Evolutionary conservation across 345 rosid species (phyloP).

Genomic region (Ceriops zippeliana): DNA sequence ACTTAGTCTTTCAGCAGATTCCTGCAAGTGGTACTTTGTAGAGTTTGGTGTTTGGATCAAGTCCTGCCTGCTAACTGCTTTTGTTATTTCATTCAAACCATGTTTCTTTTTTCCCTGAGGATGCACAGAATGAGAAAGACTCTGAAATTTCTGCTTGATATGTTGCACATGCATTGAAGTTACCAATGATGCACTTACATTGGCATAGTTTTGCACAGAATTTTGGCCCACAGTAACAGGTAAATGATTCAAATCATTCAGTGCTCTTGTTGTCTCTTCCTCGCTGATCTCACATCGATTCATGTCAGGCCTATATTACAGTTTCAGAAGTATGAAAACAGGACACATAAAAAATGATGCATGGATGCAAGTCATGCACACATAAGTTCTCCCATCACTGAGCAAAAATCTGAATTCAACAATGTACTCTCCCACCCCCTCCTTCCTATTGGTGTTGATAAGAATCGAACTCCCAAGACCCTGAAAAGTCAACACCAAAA

Average conservation of each 20-base stretch:
- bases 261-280: conserved; percentile 45
- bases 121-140: conserved; percentile 18
- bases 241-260: conserved; percentile 23
- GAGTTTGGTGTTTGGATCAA: conserved; percentile 32
- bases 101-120: conserved; percentile 29
- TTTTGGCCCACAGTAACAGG: conserved; percentile 25
- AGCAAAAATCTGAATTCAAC: not conserved
- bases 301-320: conserved; percentile 44
- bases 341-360: conserved; percentile 9
- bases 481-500: not conserved
- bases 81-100: conserved; percentile 25
- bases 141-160: conserved; percentile 19
- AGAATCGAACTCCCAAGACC: not conserved
- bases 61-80: conserved; percentile 19
- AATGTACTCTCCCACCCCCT: not conserved
- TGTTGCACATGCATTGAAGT: conserved; percentile 21
- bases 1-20: conserved; percentile 39
- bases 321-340: conserved; percentile 18
- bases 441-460: not conserved
- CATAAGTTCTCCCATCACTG: too few relatives aligned
- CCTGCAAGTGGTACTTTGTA: conserved; percentile 29
- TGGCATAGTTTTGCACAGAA: conserved; percentile 26
- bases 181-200: conserved; percentile 24
- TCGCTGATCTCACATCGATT: conserved; percentile 41
- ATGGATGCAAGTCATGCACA: not conserved